Conservation (phyloP, 495 filamentous ascomycete species). For the Penicillium desertorum region DNA sequence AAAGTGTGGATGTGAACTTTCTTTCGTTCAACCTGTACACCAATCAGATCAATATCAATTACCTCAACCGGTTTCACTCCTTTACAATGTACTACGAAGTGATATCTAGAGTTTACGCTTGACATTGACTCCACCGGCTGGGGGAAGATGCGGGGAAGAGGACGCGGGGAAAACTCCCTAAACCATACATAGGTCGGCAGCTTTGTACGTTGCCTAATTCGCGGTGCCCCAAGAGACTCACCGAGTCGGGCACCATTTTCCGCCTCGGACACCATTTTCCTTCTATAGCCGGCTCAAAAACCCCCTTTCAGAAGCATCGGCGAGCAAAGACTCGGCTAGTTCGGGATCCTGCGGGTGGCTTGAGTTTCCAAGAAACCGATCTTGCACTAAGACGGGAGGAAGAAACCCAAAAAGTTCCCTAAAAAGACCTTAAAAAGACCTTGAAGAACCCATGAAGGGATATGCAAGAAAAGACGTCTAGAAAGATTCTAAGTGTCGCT, state of each 20-base stretch:
- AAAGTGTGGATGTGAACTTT: background rate
- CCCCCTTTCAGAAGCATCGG: background rate
- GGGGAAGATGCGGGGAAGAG: background rate
- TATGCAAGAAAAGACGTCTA: too few relatives aligned
- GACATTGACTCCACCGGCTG: background rate
- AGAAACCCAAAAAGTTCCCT: too few relatives aligned
- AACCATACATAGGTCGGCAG: too few relatives aligned
- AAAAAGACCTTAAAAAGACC: too few relatives aligned
- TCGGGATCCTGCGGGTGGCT: background rate
- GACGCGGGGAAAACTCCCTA: too few relatives aligned
- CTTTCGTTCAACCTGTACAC: background rate
- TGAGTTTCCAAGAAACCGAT: background rate
- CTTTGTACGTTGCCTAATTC: too few relatives aligned
- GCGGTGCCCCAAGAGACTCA: background rate
- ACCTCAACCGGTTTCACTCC: background rate
- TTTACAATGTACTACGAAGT: background rate
- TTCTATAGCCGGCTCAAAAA: background rate
- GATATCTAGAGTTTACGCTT: background rate
- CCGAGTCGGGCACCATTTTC: constrained; percentile 5
- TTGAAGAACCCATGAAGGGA: too few relatives aligned
- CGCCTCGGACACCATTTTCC: constrained; percentile 7
- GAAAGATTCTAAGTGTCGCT: too few relatives aligned
- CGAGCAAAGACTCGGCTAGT: background rate
- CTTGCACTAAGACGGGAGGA: background rate
- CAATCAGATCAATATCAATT: background rate